These are phyloP conservation scores for Bidens hawaiensis DNA, from an alignment of 140 eudicot genomes.

Conservation along the genomic window DNA sequence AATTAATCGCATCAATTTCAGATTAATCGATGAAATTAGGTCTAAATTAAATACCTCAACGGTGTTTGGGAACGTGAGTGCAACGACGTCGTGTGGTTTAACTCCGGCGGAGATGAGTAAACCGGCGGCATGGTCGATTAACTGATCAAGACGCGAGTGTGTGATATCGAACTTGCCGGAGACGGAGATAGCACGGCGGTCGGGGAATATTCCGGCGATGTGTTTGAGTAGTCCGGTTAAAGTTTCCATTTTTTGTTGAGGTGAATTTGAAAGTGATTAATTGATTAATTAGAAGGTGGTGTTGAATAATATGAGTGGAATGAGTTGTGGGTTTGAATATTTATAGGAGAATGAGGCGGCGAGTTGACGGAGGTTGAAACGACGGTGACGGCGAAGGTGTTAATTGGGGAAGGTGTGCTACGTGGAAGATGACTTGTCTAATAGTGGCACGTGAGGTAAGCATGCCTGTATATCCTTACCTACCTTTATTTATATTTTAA, in stretches of 20 bases:
- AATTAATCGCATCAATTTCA: too few relatives aligned
- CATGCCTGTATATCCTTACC: not conserved
- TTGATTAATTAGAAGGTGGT: not conserved
- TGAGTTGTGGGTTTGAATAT: not conserved
- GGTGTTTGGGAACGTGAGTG: conserved; percentile 93
- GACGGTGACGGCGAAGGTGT: conserved; percentile 28
- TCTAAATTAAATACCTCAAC: conserved; percentile 72
- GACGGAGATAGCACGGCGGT: conserved; percentile 72
- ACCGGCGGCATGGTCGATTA: conserved; percentile 57
- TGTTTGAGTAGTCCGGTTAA: conserved; percentile 49
- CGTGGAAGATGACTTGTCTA: conserved; percentile 20
- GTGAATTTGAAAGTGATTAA: too few relatives aligned
- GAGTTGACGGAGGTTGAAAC: not conserved
- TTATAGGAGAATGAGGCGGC: conserved; percentile 32
- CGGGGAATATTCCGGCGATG: conserved; percentile 55
- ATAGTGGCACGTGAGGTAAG: not conserved
- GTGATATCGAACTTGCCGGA: conserved; percentile 72
- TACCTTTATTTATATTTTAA: too few relatives aligned
- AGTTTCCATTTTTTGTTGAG: conserved; percentile 37
- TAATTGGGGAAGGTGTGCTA: conserved; percentile 32
- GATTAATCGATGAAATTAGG: too few relatives aligned
- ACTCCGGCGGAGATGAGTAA: conserved; percentile 73
- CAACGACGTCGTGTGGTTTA: conserved; percentile 70
- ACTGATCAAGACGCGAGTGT: conserved; percentile 48
- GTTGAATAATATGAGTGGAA: not conserved